Conservation (phyloP, 1,284 basidiomycete genomes). For the Apiotrichum akiyoshidainum region DNA sequence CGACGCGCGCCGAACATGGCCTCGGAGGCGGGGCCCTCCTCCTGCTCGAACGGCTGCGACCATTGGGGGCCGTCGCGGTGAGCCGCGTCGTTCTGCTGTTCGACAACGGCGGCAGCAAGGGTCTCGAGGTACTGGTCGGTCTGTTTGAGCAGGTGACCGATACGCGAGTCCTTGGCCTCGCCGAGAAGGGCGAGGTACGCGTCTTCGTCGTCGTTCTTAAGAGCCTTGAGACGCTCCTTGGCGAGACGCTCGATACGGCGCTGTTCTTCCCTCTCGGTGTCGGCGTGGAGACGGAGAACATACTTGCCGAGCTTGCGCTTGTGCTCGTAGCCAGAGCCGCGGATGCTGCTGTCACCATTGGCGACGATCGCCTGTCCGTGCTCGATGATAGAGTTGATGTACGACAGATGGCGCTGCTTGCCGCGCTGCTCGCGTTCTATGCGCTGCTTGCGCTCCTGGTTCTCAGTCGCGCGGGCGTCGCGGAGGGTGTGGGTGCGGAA, state of each 20-base stretch:
- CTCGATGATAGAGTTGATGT: conserved; percentile 79
- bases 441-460: conserved; percentile 86
- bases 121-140: conserved; percentile 95
- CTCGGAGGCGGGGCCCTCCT: conserved; percentile 76
- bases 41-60: conserved; percentile 55
- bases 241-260: conserved; percentile 85
- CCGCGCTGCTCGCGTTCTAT: conserved; percentile 87
- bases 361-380: conserved; percentile 76
- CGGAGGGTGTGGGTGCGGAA: conserved; percentile 82
- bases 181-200: conserved; percentile 99
- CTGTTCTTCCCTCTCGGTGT: conserved; percentile 57
- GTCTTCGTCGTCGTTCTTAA: conserved; percentile 98
- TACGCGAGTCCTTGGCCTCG: conserved; percentile 98
- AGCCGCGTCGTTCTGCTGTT: conserved; percentile 80
- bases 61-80: conserved; percentile 36
- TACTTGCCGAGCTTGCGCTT: conserved; percentile 51
- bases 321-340: conserved; percentile 43
- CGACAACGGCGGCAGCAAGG: conserved; percentile 87
- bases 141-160: conserved; percentile 91
- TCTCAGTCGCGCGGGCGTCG: conserved; percentile 86
- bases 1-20: conserved; percentile 84
- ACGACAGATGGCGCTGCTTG: conserved; percentile 94
- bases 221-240: conserved; percentile 96
- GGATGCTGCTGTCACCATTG: conserved; percentile 51
- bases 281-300: conserved; percentile 54